Base-by-base conservation (phyloP, 805 yeast species). In the Trichomonascus vanleenenianus region DNA sequence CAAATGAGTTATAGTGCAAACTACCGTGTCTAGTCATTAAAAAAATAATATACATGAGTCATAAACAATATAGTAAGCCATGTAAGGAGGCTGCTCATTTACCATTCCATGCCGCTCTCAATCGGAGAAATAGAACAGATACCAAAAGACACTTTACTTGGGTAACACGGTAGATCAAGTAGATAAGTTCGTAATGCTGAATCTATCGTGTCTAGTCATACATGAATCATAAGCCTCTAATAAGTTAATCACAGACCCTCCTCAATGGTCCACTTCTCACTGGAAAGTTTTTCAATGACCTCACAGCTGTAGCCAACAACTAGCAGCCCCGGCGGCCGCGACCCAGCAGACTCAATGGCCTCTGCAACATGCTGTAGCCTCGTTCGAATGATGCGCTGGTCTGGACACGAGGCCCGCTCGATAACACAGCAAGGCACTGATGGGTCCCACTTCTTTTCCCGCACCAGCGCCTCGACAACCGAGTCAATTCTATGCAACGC, bases 331-430 rank as follows among this genome's bases (percentile, higher is more conserved):
- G 97, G 97, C 0, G 97, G 97, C 51, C 96, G 71, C 10, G 93
- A 81, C 0, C 96, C 97, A 38, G 78, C 74, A 25, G 76, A 76
- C 50, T 82, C 82, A 1, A 87, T 76, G 1, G 93, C 94, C 37
- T 73, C 79, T 0, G 83, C 82, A 1, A 87, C 77, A 50, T 82
- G 66, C 43, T 71, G 70, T 38, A 91, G 65, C 0, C 78, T 74
- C 0, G 96, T 85, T 51, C 95, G 70, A 2, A 88, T 78, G 3
- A 89, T 74, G 46, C 97, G 66, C 65, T 91, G 97, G 59, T 89
- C 97, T 0, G 93, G 88, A 63, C 97, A 88, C 12, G 93, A 81
- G 0, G 96, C 95, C 47, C 97, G 73, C 62, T 91, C 97, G 2
- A 91, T 78, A 18, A 89, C 79, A 2, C 93, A 87, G 25, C 85